These are phyloP conservation scores for Soucietia sequanensis DNA, from an alignment of 805 yeast species.

Conservation along the genomic window DNA sequence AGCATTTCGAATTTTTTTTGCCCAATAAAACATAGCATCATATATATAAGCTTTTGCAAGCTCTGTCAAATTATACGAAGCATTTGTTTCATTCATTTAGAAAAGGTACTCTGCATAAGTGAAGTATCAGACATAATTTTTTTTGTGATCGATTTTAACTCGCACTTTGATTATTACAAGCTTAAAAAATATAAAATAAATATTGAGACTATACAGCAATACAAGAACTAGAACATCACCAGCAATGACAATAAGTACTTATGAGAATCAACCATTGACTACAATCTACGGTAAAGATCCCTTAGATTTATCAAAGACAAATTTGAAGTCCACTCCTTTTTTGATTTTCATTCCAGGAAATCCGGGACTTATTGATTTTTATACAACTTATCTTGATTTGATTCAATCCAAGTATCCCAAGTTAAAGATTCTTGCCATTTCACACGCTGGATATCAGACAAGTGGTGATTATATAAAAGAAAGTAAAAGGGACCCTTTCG, in stretches of 20 bases:
- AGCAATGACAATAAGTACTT: constrained; percentile 10
- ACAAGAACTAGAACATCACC: background rate
- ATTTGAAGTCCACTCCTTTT: constrained; percentile 24
- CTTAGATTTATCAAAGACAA: constrained; percentile 3
- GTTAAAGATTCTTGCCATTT: constrained; percentile 56
- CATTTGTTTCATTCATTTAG: background rate
- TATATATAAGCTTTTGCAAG: constrained; percentile 1
- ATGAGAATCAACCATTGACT: constrained; percentile 22
- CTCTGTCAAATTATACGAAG: constrained; percentile 1
- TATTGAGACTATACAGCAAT: background rate
- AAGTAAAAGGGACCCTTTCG: constrained; percentile 8
- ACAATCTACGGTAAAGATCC: constrained; percentile 23
- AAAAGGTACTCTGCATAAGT: too few relatives aligned
- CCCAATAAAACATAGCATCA: constrained; percentile 4
- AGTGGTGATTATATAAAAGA: constrained; percentile 24
- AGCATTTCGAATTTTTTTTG: constrained; percentile 14
- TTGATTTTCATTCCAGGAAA: constrained; percentile 72
- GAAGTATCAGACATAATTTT: too few relatives aligned
- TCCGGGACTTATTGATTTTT: constrained; percentile 71
- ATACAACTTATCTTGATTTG: constrained; percentile 49
- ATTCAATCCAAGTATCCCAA: constrained; percentile 42
- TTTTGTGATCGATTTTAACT: too few relatives aligned
- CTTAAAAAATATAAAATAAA: background rate
- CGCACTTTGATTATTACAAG: constrained; percentile 1
- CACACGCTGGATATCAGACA: constrained; percentile 60